These are phyloP conservation scores for Yueomyces sp. DNA, from an alignment of 1,139 yeast species.

Conservation along the genomic window DNA sequence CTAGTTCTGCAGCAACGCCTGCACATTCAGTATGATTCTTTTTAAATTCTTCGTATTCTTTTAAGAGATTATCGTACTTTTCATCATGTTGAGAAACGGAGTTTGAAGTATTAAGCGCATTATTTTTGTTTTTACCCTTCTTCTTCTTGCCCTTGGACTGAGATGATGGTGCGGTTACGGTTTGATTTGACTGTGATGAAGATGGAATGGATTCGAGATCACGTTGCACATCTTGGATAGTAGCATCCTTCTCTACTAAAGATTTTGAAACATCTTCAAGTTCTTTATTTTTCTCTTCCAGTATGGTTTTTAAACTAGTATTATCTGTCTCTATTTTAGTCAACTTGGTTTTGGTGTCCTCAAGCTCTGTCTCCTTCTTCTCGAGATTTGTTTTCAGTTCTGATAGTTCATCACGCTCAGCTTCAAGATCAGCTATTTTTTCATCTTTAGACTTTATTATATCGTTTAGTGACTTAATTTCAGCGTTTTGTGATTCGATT, in stretches of 20 bases:
- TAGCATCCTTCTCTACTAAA: neutral
- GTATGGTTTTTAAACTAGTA: too few relatives aligned
- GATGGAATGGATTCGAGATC: too few relatives aligned
- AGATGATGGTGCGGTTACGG: neutral
- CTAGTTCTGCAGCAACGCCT: conserved; percentile 6
- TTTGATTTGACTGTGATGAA: too few relatives aligned
- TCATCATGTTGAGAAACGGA: conserved; percentile 5
- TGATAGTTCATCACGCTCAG: neutral
- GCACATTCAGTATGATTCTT: conserved; percentile 9
- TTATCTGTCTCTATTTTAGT: neutral
- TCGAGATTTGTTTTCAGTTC: neutral
- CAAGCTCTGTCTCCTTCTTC: neutral
- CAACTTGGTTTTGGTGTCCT: neutral
- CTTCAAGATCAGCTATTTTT: neutral
- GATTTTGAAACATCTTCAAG: neutral
- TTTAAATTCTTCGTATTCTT: conserved; percentile 6
- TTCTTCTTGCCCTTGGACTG: conserved; percentile 1
- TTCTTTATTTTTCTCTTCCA: neutral
- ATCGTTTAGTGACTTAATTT: too few relatives aligned
- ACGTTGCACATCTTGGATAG: too few relatives aligned
- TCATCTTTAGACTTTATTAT: neutral
- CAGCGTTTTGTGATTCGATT: too few relatives aligned
- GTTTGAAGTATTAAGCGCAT: conserved; percentile 8
- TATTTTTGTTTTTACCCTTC: conserved; percentile 14
- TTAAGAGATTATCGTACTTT: conserved; percentile 12